phyloP scores from a whole-genome alignment of 768 basidiomycete species.

The Sporobolomyces roseus region DNA sequence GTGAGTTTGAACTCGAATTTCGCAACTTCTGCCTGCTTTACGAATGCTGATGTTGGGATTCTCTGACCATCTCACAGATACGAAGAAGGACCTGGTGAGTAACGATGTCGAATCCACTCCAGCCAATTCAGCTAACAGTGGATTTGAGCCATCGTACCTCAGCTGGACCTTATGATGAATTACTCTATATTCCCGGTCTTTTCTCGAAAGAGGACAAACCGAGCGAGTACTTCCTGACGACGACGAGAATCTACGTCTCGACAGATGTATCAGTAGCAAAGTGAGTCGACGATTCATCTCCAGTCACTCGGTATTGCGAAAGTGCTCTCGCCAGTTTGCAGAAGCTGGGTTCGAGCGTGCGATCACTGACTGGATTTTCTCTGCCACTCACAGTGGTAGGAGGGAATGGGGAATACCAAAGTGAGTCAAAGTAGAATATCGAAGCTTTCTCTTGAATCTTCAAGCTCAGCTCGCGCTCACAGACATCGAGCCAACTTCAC shows the following conservation, averaged over 20 bases:
- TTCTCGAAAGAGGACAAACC: constrained; percentile 10
- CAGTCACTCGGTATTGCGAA: no score
- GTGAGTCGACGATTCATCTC: no score
- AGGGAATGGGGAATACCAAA: constrained; percentile 27
- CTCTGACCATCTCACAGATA: constrained; percentile 6
- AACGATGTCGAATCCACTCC: no score
- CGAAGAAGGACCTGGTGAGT: constrained; percentile 1
- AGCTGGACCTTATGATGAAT: constrained; percentile 30
- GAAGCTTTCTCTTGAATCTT: neutral
- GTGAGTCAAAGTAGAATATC: neutral
- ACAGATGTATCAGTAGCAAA: constrained; percentile 16
- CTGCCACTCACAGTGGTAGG: constrained; percentile 13
- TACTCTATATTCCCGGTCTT: constrained; percentile 20
- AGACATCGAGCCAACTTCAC: constrained; percentile 27
- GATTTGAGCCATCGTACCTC: neutral
- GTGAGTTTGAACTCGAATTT: no score
- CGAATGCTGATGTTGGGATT: no score
- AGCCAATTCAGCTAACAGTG: no score
- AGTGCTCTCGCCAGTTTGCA: no score
- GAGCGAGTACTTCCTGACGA: neutral
- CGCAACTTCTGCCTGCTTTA: no score
- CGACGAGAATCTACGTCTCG: constrained; percentile 34
- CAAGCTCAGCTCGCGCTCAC: neutral
- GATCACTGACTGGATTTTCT: no score
- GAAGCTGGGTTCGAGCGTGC: no score